Evolutionary conservation across 2,329 filamentous ascomycete species (phyloP).

Genomic region (Colletotrichum brevisporum): DNA sequence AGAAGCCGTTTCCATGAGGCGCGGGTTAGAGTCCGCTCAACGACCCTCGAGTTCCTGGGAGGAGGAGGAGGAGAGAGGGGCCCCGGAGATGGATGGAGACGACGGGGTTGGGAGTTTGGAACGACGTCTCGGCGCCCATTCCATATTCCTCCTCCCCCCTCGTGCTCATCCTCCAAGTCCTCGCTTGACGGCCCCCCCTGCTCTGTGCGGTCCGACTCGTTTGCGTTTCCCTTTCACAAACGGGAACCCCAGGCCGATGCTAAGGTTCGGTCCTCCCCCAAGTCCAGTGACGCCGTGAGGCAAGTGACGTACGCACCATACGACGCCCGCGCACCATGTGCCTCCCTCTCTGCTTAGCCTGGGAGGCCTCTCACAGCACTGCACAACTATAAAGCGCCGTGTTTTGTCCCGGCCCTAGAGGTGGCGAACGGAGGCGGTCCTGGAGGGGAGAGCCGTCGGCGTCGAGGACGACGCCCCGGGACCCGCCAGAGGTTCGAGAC

Average conservation of each 20-base stretch:
- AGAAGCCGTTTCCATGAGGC: slow-evolving; percentile 22
- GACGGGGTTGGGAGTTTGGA: slow-evolving; percentile 2
- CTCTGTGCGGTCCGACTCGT: neutral
- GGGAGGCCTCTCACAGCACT: slow-evolving; percentile 35
- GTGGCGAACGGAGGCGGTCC: neutral
- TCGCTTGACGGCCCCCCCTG: neutral
- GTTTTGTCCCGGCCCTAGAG: slow-evolving; percentile 23
- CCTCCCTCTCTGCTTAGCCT: neutral
- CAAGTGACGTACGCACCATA: slow-evolving; percentile 35
- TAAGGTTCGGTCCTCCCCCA: neutral
- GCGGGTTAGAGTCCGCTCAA: slow-evolving; percentile 19
- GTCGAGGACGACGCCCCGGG: neutral
- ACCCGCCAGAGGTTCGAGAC: slow-evolving; percentile 9
- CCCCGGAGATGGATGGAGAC: slow-evolving; percentile 5
- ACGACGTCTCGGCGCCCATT: slow-evolving; percentile 17
- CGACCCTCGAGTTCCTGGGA: slow-evolving; percentile 11
- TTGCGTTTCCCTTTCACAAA: slow-evolving; percentile 13
- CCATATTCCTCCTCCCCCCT: neutral
- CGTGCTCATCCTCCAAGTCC: neutral
- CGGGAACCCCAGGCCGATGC: slow-evolving; percentile 12
- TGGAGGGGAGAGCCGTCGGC: neutral
- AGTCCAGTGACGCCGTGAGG: slow-evolving; percentile 11
- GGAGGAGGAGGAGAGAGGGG: slow-evolving; percentile 3
- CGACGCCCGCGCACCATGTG: slow-evolving; percentile 18
- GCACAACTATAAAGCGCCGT: slow-evolving; percentile 38